These are phyloP conservation scores for Wallemia mellicola DNA, from an alignment of 1,284 basidiomycete species.

Conservation along the genomic window DNA sequence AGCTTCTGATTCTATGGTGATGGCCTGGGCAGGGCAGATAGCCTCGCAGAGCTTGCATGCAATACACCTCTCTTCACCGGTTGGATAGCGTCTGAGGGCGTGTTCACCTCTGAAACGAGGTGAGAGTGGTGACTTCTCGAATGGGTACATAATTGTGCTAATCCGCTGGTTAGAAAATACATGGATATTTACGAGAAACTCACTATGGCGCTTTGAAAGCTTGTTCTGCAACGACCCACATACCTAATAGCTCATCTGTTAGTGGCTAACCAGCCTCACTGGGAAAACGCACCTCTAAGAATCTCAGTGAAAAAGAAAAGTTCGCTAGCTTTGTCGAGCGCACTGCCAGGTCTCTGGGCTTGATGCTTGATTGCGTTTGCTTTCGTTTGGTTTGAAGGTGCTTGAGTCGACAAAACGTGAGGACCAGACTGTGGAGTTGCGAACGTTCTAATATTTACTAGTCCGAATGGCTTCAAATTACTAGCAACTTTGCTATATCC, in stretches of 20 bases:
- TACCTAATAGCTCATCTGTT: conserved; percentile 25
- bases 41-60: conserved; percentile 98
- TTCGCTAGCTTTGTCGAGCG: conserved; percentile 81
- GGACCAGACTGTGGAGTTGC: background rate
- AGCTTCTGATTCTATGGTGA: conserved; percentile 95
- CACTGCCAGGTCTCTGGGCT: conserved; percentile 19
- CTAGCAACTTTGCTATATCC: background rate
- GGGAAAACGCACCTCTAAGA: conserved; percentile 36
- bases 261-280: background rate
- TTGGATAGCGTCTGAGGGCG: conserved; percentile 88
- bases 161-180: background rate
- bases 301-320: conserved; percentile 99
- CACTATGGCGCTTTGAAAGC: conserved; percentile 95
- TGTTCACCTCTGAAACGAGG: conserved; percentile 98
- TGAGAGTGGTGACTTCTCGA: conserved; percentile 90
- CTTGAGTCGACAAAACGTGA: background rate
- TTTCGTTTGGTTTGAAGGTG: background rate
- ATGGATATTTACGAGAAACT: conserved; percentile 29
- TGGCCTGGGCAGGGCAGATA: conserved; percentile 96
- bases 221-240: conserved; percentile 98
- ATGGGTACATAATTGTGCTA: conserved; percentile 34
- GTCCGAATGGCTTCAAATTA: background rate
- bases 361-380: conserved; percentile 2
- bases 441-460: background rate
- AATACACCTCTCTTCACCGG: conserved; percentile 86